Evolutionary conservation across 176 grass and related monocot genomes (phyloP).

Genomic region (Secale cereale): DNA sequence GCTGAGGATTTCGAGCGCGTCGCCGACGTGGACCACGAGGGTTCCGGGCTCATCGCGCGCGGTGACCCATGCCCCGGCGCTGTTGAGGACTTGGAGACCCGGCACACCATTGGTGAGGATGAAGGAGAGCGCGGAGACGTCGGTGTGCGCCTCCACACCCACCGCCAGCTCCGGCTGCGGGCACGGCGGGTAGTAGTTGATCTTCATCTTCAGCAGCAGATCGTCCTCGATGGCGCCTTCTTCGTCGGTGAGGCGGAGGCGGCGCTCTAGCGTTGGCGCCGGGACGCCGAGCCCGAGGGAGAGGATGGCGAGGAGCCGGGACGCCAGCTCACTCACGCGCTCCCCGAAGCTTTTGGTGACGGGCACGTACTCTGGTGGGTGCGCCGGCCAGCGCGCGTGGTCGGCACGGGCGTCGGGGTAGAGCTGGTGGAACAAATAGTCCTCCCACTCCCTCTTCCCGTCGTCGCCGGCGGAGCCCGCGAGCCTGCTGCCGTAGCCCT

Average conservation of each 20-base stretch:
- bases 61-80: slow-evolving; percentile 38
- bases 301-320: slow-evolving; percentile 44
- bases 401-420: slow-evolving; percentile 44
- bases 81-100: slow-evolving; percentile 44
- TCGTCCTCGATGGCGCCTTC: not conserved
- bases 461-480: slow-evolving; percentile 53
- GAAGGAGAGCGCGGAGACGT: slow-evolving; percentile 80
- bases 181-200: slow-evolving; percentile 84
- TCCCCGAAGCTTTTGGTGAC: not conserved
- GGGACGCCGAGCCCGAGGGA: slow-evolving; percentile 6
- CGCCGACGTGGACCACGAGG: slow-evolving; percentile 75
- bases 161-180: slow-evolving; percentile 79
- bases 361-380: slow-evolving; percentile 48
- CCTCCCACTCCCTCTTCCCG: slow-evolving; percentile 80
- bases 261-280: slow-evolving; percentile 26
- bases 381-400: slow-evolving; percentile 47
- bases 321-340: slow-evolving; percentile 14
- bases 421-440: slow-evolving; percentile 90
- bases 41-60: slow-evolving; percentile 53
- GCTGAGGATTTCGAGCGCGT: slow-evolving; percentile 85
- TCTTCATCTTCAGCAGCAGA: slow-evolving; percentile 78
- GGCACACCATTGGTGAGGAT: slow-evolving; percentile 93
- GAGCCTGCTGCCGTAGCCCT: slow-evolving; percentile 75
- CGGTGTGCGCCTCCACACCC: slow-evolving; percentile 87
- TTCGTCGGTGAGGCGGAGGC: slow-evolving; percentile 4